Evolutionary conservation across 345 rosid species (phyloP).

Genomic region (Corchorus olitorius): DNA sequence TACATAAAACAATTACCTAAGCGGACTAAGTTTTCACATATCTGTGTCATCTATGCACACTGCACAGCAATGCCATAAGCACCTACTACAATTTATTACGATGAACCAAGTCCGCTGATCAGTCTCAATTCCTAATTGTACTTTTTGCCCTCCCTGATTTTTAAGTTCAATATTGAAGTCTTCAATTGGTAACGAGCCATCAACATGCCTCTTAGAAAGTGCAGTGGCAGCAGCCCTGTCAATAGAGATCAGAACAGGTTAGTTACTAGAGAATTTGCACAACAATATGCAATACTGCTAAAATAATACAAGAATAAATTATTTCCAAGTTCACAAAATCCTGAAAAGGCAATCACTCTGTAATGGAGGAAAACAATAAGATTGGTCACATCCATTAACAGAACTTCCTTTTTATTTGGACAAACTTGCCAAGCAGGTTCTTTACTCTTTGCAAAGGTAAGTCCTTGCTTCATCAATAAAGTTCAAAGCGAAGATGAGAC

Average conservation of each 20-base stretch:
- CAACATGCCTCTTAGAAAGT: slow-evolving; percentile 69
- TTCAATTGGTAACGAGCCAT: slow-evolving; percentile 74
- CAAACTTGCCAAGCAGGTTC: not conserved
- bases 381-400: not conserved
- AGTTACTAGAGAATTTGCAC: not conserved
- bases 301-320: not conserved
- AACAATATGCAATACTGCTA: not conserved
- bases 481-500: not conserved
- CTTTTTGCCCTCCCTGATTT: slow-evolving; percentile 76
- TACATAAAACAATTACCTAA: too few relatives aligned
- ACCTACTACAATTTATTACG: too few relatives aligned
- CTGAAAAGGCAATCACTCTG: not conserved
- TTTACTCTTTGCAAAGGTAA: not conserved
- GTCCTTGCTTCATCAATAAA: not conserved
- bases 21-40: not conserved
- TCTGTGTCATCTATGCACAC: not conserved
- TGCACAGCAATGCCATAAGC: not conserved
- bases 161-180: slow-evolving; percentile 80
- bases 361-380: not conserved
- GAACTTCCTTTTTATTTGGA: not conserved
- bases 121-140: slow-evolving; percentile 74
- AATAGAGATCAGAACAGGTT: slow-evolving; percentile 15
- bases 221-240: slow-evolving; percentile 82
- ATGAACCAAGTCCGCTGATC: slow-evolving; percentile 31
- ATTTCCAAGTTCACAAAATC: not conserved